Conservation (phyloP, 225 moss, liverwort and hornwort genomes). For the Bryoerythrophyllum caledonicum region DNA sequence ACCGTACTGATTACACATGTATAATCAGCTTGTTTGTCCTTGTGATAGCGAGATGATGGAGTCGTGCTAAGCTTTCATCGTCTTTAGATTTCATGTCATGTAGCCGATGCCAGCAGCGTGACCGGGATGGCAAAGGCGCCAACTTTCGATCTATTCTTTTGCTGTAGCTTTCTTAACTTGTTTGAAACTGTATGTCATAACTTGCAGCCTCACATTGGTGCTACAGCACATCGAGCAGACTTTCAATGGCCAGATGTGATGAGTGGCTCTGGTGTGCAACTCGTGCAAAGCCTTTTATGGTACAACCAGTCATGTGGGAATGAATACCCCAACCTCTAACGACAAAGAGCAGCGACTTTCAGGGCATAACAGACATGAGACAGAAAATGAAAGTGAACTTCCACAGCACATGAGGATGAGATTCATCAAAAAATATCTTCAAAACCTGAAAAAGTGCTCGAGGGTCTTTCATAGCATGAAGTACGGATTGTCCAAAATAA, state of each 20-base stretch:
- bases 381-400: neutral
- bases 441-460: no score
- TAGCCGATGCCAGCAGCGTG: neutral
- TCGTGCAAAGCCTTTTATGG: neutral
- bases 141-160: neutral
- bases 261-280: neutral
- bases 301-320: neutral
- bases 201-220: neutral
- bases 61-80: neutral
- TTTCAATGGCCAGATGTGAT: neutral
- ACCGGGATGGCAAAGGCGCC: neutral
- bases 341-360: neutral
- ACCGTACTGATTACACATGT: neutral
- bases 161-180: neutral
- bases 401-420: conserved; percentile 5
- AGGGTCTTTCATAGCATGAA: neutral
- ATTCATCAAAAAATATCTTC: neutral
- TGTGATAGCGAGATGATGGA: neutral
- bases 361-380: neutral
- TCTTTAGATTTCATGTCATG: neutral
- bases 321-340: neutral
- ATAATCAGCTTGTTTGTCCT: neutral
- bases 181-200: no score
- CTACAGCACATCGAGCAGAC: no score
- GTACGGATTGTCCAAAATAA: no score